Base-by-base conservation (phyloP, 2,329 filamentous ascomycete genomes). In the Clonostachys rhizophaga region DNA sequence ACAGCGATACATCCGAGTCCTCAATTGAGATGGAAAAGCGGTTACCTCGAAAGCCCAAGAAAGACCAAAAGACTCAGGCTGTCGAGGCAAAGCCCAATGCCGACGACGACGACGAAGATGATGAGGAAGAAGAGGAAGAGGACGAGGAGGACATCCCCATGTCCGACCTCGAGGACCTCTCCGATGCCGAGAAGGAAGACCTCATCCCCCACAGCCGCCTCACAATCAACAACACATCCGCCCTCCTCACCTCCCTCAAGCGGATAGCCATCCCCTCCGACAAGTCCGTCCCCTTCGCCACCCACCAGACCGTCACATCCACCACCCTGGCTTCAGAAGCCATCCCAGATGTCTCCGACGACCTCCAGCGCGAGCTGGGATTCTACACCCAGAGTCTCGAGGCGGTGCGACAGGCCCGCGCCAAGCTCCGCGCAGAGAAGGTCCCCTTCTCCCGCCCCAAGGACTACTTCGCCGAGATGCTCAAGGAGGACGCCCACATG, bases 381-480 rank as follows among this genome's bases (percentile, higher is more conserved):
- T 95, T 99, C 72, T 95, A 96, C 76, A 84, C 87, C 57, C 91
- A 97, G 71, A 87, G 87, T 43, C 81, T 95, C 37, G 83, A 88
- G 35, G 90, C 90, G 2, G 90, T 86, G 5, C 81, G 84, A 54
- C 72, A 81, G 50, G 94, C 83, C 3, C 86, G 92, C 47, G 66
- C 72, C n/a, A 72, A 84, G 51, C 77, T 99, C 20, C 86, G 88
- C 62, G 84, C 86, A 53, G 92, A 96, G 67, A 86, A 86, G 9
- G 79, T 92, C 1, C 81, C 88, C 7, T 99, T 99, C 70, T 86
- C 89, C 30, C 81, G 94, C 10, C 94, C 94, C 5, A 85, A 82
- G 47, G 94, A 99, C 71, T 99, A 95, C 72, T 99, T 99, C 59
- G 94, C 94, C 41, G 94, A 99, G 76, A 99, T 97, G 91, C 86